phyloP scores from a whole-genome alignment of 495 filamentous ascomycete genomes.

The Trichoderma erinaceum region DNA sequence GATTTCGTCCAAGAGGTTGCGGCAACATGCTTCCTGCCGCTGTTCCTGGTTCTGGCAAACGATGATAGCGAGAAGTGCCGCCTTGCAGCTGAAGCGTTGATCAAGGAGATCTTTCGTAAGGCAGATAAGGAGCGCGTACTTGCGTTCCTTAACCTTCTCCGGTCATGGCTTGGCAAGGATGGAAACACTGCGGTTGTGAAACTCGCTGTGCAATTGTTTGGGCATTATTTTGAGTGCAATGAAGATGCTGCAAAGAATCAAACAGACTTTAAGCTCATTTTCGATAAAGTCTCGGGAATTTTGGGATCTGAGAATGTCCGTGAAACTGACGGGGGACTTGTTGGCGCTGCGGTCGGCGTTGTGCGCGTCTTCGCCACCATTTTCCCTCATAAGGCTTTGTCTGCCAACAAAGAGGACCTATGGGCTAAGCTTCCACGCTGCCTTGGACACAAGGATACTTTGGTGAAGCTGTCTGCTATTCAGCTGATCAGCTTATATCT shows the following conservation, averaged over 20 bases:
- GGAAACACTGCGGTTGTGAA: slow-evolving; percentile 62
- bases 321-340: slow-evolving; percentile 65
- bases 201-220: slow-evolving; percentile 71
- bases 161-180: slow-evolving; percentile 69
- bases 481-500: slow-evolving; percentile 72
- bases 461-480: slow-evolving; percentile 70
- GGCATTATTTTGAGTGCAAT: slow-evolving; percentile 70
- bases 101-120: slow-evolving; percentile 73
- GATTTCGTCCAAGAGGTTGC: slow-evolving; percentile 77
- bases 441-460: slow-evolving; percentile 65
- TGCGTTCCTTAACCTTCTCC: slow-evolving; percentile 61
- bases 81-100: slow-evolving; percentile 69
- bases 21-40: slow-evolving; percentile 73
- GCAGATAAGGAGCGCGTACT: slow-evolving; percentile 66
- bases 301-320: slow-evolving; percentile 40
- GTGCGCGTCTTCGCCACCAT: slow-evolving; percentile 61
- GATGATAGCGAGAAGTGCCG: slow-evolving; percentile 84
- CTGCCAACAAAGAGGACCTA: slow-evolving; percentile 46
- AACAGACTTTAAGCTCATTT: slow-evolving; percentile 50
- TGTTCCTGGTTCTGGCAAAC: slow-evolving; percentile 79
- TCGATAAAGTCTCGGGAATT: slow-evolving; percentile 39
- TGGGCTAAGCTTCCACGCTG: slow-evolving; percentile 63
- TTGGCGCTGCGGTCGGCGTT: slow-evolving; percentile 66
- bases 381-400: slow-evolving; percentile 56
- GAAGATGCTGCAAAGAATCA: slow-evolving; percentile 49